A percentile compares a stretch with the other conserved stretches of the same genome.
phyloP scores from a whole-genome alignment of 2,329 filamentous ascomycete genomes.

The Pleomassaria siparia region DNA sequence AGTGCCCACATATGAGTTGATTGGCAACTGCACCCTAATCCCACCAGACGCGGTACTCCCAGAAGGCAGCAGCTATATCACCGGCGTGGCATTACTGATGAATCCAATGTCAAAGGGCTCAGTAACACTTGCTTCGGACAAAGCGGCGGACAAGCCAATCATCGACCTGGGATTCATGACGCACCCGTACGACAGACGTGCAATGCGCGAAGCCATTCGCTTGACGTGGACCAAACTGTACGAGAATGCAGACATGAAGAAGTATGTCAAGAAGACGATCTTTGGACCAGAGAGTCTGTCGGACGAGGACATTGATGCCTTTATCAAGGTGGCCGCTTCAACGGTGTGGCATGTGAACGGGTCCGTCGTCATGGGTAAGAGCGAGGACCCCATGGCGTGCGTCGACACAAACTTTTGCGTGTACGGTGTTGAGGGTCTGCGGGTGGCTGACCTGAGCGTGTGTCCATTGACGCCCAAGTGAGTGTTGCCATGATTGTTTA shows the following conservation, averaged over 20 bases:
- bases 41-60: constrained; percentile 27
- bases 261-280: constrained; percentile 51
- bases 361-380: constrained; percentile 42
- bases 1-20: constrained; percentile 60
- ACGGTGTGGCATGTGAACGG: constrained; percentile 44
- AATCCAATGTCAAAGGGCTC: constrained; percentile 54
- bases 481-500: constrained; percentile 40
- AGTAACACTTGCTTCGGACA: constrained; percentile 55
- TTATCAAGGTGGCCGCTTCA: constrained; percentile 25
- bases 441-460: constrained; percentile 44
- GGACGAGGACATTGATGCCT: constrained; percentile 53
- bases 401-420: constrained; percentile 43
- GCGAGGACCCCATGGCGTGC: constrained; percentile 36
- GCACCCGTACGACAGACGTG: constrained; percentile 55
- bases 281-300: constrained; percentile 47
- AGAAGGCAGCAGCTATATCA: constrained; percentile 40
- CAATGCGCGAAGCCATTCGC: constrained; percentile 33
- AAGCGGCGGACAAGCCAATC: constrained; percentile 53
- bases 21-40: constrained; percentile 32
- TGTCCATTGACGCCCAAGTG: constrained; percentile 44
- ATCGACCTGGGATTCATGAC: constrained; percentile 58
- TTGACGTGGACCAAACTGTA: constrained; percentile 46
- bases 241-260: constrained; percentile 53
- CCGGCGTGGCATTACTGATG: constrained; percentile 49
- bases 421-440: constrained; percentile 38